Base-by-base conservation (phyloP, 2,329 filamentous ascomycete species). In the Botrytis medusae region DNA sequence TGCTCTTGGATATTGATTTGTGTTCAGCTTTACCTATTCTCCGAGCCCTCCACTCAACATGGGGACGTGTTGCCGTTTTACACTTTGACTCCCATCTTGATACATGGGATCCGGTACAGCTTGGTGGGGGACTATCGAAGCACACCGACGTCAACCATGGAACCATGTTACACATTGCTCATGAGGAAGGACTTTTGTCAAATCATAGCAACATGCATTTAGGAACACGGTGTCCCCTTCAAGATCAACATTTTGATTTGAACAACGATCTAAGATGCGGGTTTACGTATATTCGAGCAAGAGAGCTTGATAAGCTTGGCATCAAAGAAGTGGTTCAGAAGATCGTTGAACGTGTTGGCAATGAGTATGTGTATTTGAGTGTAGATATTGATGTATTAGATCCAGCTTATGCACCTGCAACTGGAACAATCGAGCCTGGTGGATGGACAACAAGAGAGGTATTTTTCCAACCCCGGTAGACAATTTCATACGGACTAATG, bases 391-490 rank as follows among this genome's bases (percentile, higher is more conserved):
- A 80, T 74, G 79, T 80, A 1, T 69, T 80, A 6, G 79, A 80
- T 74, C 79, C 79, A 25, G 79, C 79, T 10, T 80, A 76, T 72
- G 79, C 79, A 22, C 79, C 79, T 32, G 79, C 79, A 10, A 81
- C 80, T 22, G 80, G 79, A 4, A 80, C 79, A 0, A 79, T 80
- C 62, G 80, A 81, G 51, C 76, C 80, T 12, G 80, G 80, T 25
- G 80, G 80, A 40, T 81, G 79, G 79, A 79, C 79, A 8, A 80
- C 79, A 32, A 77, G 80, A 77, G 80, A 80, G 70, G 77, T 79
- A 62, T 60, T 67, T 74, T 14, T 37, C 25, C 9, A 20, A 9
- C 5, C 16, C 9, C 32, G 12, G 6, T 6, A 18, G 3, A 6
- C 37, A 9, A 46, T 14, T 51, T 29, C 9, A 25, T 22, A 46